Base-by-base conservation (phyloP, 2,329 filamentous ascomycete genomes). In the Oidium heveae region DNA sequence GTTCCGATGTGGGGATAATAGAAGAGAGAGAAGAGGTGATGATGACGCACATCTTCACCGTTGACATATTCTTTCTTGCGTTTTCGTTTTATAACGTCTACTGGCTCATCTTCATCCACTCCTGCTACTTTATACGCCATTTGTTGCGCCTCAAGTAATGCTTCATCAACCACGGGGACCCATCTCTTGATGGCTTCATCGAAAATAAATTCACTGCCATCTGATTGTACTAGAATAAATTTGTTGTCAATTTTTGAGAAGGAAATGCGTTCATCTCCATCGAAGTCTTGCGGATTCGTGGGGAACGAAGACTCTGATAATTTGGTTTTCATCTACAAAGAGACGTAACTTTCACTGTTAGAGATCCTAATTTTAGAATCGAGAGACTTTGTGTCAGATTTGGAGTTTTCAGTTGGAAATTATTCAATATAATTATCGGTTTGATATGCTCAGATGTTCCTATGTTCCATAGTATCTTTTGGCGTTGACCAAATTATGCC, bases 131-230 rank as follows among this genome's bases (percentile, higher is more conserved):
- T 73, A 66, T 82, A 82, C 43, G 75, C 76, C 64, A 74, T 70
- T 65, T 73, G 71, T 64, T 82, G 78, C 65, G 77, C 71, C 62
- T 75, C 74, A 57, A 79, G 64, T 52, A 77, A 66, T 53, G 72
- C 72, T 65, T 80, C 75, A 64, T 80, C 77, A 72, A 74, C 77
- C 65, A 74, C 72, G 60, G 79, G 81, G 54, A 86, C 74, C 88
- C 88, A 95, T 68, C 78, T 76, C 68, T 77, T 80, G 60, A 80
- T 68, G 53, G 72, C 73, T 52, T 74, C 68, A 67, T 93, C 80
- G 69, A 82, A 95, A 66, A 88, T 84, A 69, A 82, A 94, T 66
- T 94, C 88, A 57, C 79, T 76, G 54, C 86, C 86, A 64, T 91
- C 80, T 51, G 87, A 84, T 56, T 85, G 82, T 58, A 94, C 87